Evolutionary conservation across 2,329 filamentous ascomycete genomes (phyloP).

Genomic region (Zasmidium citrigriseum): DNA sequence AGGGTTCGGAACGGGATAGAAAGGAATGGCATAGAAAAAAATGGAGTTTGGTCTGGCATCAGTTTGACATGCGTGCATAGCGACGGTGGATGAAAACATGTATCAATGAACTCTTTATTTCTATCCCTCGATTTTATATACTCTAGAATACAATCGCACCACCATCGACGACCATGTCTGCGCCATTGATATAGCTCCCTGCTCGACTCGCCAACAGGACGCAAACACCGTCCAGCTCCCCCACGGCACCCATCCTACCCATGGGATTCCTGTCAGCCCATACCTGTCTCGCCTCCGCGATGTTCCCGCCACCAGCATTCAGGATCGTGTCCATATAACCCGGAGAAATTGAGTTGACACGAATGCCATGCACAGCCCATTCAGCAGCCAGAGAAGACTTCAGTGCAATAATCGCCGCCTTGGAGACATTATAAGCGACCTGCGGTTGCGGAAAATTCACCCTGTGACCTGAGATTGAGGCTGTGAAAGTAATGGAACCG

Average conservation of each 20-base stretch:
- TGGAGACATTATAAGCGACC: conserved; percentile 70
- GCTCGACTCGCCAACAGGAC: conserved; percentile 39
- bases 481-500: conserved; percentile 66
- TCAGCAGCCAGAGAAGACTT: conserved; percentile 69
- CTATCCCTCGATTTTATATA: too few species aligned
- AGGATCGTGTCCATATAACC: conserved; percentile 79
- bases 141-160: conserved; percentile 32
- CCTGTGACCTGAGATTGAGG: conserved; percentile 67
- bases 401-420: conserved; percentile 65
- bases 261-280: conserved; percentile 41
- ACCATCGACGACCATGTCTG: conserved; percentile 41
- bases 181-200: conserved; percentile 40
- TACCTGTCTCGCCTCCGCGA: conserved; percentile 34
- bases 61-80: neutral
- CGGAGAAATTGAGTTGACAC: conserved; percentile 69
- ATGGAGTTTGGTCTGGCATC: too few species aligned
- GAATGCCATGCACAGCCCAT: conserved; percentile 70
- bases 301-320: conserved; percentile 50
- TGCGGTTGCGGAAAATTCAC: conserved; percentile 76
- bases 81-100: neutral
- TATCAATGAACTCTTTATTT: neutral
- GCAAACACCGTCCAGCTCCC: conserved; percentile 40
- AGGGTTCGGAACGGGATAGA: conserved; percentile 68
- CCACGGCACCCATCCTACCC: conserved; percentile 41
- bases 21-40: neutral